Base-by-base conservation (phyloP, 495 filamentous ascomycete species). In the Saxispiralis lemnorum region DNA sequence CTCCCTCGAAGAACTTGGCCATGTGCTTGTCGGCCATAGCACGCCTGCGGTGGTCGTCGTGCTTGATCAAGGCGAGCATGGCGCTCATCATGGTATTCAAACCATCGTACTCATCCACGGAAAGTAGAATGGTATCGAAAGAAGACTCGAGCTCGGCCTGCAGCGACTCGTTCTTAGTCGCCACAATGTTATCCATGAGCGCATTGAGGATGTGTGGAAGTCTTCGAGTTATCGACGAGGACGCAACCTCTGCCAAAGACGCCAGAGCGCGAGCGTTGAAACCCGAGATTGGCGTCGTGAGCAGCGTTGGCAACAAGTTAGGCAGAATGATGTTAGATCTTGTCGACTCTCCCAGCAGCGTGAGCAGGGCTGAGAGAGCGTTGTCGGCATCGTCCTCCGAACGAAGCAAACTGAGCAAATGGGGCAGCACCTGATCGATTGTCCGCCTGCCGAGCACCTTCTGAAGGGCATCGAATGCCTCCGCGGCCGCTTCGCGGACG, bases 251-350 rank as follows among this genome's bases (percentile, higher is more conserved):
- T 36, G 89, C 83, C 46, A 97, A 62, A 20, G 89, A 95, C 32
- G 89, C 92, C 38, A 97, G 63, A 12, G 89, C 89, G 54, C 73
- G 82, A 45, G 89, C 89, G 52, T 96, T 96, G 73, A 97, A 97
- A 5, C 78, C 70, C 4, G 83, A 78, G 46, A 97, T 92, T n/a
- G 89, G 89, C 30, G 85, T 73, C 11, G 79, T 71, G 43, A 93
- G 78, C 17, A 97, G 69, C 0, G 85, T 95, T 0, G 89, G 89
- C 40, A 97, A 83, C 28, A 97, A 80, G 62, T 88, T 93, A 28
- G 89, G 89, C 34, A 97, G 69, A 51, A 97, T 97, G 51, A 94
- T 85, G 57, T 94, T 96, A 16, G 87, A 88, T 42, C 89, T 73
- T 1, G 84, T 89, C 13, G 86, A 76, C 60, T 97, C 92, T 0